Evolutionary conservation across 805 yeast species (phyloP).

Genomic region (Naumovozyma castellii): DNA sequence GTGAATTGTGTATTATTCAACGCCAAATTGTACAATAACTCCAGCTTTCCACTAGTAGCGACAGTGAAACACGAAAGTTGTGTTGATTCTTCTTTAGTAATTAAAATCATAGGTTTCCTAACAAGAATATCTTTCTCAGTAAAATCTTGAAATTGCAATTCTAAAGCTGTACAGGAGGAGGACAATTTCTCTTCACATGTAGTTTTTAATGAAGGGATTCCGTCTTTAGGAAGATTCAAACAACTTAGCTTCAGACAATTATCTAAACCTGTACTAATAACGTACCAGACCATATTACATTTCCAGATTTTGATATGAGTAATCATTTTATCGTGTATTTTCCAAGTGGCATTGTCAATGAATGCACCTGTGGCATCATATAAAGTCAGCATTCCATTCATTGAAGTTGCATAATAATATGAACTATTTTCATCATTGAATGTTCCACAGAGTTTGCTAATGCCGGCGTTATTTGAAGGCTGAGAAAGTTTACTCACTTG

Average conservation of each 20-base stretch:
- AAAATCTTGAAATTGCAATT: slow-evolving; percentile 15
- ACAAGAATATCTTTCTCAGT: slow-evolving; percentile 13
- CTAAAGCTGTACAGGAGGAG: slow-evolving; percentile 46
- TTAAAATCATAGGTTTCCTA: slow-evolving; percentile 35
- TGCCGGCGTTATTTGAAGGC: slow-evolving; percentile 5
- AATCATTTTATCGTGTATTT: slow-evolving; percentile 34
- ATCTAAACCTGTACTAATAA: slow-evolving; percentile 58
- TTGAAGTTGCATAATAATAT: slow-evolving; percentile 14
- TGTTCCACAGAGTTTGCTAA: slow-evolving; percentile 18
- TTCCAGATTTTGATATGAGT: slow-evolving; percentile 27
- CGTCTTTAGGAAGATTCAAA: too few species aligned
- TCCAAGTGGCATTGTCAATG: slow-evolving; percentile 3
- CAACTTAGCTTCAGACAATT: slow-evolving; percentile 33
- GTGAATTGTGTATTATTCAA: slow-evolving; percentile 68
- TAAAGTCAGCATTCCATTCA: slow-evolving; percentile 19
- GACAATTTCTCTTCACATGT: slow-evolving; percentile 30
- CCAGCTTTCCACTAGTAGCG: slow-evolving; percentile 13
- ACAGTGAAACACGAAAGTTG: slow-evolving; percentile 38
- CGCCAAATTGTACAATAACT: slow-evolving; percentile 41
- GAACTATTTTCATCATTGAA: slow-evolving; percentile 3
- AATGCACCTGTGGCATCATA: slow-evolving; percentile 4
- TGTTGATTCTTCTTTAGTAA: slow-evolving; percentile 54
- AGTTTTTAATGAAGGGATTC: too few species aligned
- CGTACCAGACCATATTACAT: slow-evolving; percentile 20
- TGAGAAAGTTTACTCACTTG: background rate